A percentile compares a stretch with the other conserved stretches of the same genome.
These are phyloP conservation scores for Trichophyton simii DNA, from an alignment of 2,329 filamentous ascomycete genomes.

Conservation along the genomic window DNA sequence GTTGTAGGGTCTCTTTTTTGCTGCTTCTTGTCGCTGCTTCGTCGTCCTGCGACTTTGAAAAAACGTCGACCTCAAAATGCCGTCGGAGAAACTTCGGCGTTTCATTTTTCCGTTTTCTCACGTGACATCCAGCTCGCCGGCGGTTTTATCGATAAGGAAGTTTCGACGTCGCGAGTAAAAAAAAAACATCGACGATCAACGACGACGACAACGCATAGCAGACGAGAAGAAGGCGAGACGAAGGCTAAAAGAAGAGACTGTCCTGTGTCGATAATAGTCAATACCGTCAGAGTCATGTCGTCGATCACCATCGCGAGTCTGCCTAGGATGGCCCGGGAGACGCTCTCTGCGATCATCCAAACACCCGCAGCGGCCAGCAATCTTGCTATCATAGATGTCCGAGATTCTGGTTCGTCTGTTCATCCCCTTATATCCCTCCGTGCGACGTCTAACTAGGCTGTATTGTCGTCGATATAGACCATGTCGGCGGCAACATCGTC, in stretches of 20 bases:
- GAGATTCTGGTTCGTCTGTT: conserved; percentile 55
- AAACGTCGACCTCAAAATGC: neutral
- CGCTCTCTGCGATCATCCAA: conserved; percentile 55
- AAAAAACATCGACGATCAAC: too few species aligned
- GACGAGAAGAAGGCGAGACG: too few species aligned
- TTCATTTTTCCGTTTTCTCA: neutral
- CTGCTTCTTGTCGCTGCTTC: neutral
- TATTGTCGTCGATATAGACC: conserved; percentile 43
- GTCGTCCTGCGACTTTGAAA: neutral
- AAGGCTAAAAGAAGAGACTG: neutral
- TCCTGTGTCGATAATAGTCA: neutral
- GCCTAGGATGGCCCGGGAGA: conserved; percentile 53
- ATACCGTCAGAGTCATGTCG: conserved; percentile 26
- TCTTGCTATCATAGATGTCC: conserved; percentile 73
- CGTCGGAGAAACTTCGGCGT: neutral
- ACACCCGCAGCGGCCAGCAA: conserved; percentile 35
- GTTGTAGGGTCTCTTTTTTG: neutral
- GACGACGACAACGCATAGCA: too few species aligned
- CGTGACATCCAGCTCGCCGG: neutral
- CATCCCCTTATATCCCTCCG: conserved; percentile 1
- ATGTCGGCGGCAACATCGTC: conserved; percentile 80
- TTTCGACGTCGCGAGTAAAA: neutral
- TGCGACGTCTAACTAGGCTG: neutral
- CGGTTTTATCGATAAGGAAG: conserved; percentile 1
- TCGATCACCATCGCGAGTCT: conserved; percentile 51